phyloP scores from a whole-genome alignment of 2,329 filamentous ascomycete genomes.

The Colletotrichum lini region DNA sequence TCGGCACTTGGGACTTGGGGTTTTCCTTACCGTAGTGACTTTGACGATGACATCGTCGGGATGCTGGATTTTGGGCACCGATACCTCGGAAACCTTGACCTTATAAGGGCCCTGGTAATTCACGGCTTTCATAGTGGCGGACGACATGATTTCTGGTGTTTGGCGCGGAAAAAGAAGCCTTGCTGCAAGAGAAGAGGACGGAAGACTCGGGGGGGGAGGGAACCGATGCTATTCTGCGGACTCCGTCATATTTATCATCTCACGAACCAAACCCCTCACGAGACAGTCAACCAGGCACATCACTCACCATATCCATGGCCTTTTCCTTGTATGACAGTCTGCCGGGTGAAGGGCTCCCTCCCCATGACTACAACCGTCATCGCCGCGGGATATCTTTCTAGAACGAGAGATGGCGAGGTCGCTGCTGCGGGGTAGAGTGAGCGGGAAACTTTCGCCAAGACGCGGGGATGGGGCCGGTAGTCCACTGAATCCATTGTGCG shows the following conservation, averaged over 20 bases:
- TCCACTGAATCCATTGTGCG: neutral
- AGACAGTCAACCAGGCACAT: slow-evolving; percentile 2
- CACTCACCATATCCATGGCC: slow-evolving; percentile 19
- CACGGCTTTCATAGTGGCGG: slow-evolving; percentile 70
- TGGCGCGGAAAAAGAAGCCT: neutral
- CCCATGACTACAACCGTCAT: slow-evolving; percentile 6
- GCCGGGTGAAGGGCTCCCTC: slow-evolving; percentile 21
- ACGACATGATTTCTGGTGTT: slow-evolving; percentile 18
- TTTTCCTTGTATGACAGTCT: slow-evolving; percentile 7
- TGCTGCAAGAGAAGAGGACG: neutral
- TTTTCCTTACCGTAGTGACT: slow-evolving; percentile 69
- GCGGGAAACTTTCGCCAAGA: slow-evolving; percentile 33
- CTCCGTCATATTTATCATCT: slow-evolving; percentile 16
- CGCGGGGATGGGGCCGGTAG: slow-evolving; percentile 29
- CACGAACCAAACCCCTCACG: slow-evolving; percentile 30
- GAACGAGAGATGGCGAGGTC: slow-evolving; percentile 10
- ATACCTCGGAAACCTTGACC: slow-evolving; percentile 74
- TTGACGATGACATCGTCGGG: slow-evolving; percentile 77
- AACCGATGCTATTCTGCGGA: neutral
- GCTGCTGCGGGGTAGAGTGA: slow-evolving; percentile 34
- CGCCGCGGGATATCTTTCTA: slow-evolving; percentile 35
- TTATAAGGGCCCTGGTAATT: slow-evolving; percentile 74
- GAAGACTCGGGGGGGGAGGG: too few relatives aligned
- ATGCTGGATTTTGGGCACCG: slow-evolving; percentile 71
- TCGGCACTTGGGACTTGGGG: neutral